Base-by-base conservation (phyloP, 2,329 filamentous ascomycete genomes). In the Diaporthe eres region DNA sequence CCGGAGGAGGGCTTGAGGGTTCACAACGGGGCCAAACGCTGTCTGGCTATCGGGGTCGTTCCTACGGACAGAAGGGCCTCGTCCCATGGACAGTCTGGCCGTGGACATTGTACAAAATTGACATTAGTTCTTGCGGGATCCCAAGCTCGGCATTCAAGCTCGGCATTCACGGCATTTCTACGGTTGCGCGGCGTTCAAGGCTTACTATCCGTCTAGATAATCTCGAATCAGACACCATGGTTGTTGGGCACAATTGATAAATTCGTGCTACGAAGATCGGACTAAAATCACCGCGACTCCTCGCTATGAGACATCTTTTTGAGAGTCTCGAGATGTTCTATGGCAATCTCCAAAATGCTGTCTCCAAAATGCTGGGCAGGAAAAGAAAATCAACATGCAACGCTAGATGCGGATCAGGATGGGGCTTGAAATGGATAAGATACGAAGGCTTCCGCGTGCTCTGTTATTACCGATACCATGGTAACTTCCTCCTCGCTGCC, bases 401-500 rank as follows among this genome's bases (percentile, higher is more conserved):
- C 67, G 74, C 74, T 57, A 53, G 44, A 61, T 72, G 51, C 49
- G 49, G 47, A 70, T n/a, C 51, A 39, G 34, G 22, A 53, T 55
- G n/a, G 15, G 65, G 65, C 15, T 55, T 28, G 13, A 39, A 61
- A 12, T 42, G 22, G 17, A 28, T 22, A 15, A 13, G 47, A 68
- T 31, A 25, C 39, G 37, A 53, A 28, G 37, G 60, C 58, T 31
- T n/a, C 34, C 25, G 31, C 34, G 25, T 22, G 63, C 31, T 5
- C 10, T 17, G 12, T 42, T 22, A 31, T 49, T 71, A 76, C n/a
- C 65, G 80, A 75, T 82, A 83, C 82, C 83, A 84, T 4, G 78
- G 78, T 78, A 85, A 80, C 85, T 91, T 91, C 78, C 85, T 83
- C 79, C 85, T 83, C 82, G 87, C 82, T 49, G 86, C 84, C 75